Base-by-base conservation (phyloP, 2,329 filamentous ascomycete genomes). In the Diaporthe vexans region DNA sequence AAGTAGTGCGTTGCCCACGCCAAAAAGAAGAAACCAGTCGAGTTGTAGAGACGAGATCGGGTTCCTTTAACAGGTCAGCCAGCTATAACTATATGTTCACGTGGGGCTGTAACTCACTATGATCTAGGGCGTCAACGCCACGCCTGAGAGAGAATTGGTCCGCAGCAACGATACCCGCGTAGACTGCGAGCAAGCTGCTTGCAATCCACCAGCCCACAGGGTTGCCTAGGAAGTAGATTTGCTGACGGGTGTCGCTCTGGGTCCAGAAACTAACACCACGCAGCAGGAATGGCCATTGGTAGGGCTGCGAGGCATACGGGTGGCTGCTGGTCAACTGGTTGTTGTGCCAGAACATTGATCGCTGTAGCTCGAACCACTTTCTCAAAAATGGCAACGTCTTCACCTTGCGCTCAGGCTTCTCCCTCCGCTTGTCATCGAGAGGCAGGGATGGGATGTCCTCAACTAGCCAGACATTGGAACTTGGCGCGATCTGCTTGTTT, bases 231-330 rank as follows among this genome's bases (percentile, higher is more conserved):
- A 99, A 99, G 86, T 99, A 99, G 78, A 99, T 99, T 84, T 99
- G 97, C 86, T 97, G 92, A 76, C 94, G 92, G 13, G 96, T 98
- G 73, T 97, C 94, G 83, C 94, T 95, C 82, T 98, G 94, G 11
- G 97, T 99, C 97, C 97, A 99, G 92, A 99, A 99, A 85, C 95
- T 98, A 79, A 99, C 96, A 85, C 97, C 97, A 40, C 97, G 93
- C 73, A 99, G 91, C 81, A 99, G 89, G 90, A 99, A 98, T 1
- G 97, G 97, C 97, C 97, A 99, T 81, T 97, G 94, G 86, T 97
- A 97, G 9, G 97, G 97, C 82, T 95, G 93, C 79, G 95, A 98
- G 56, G 97, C 91, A 83, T 99, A 99, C 1, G 97, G 97, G 83
- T 99, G 97, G 82, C 94, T 97, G 86, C 95, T 97, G 58, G 97